Evolutionary conservation across 2,329 filamentous ascomycete genomes (phyloP).

Genomic region (Aspergillus ruber): DNA sequence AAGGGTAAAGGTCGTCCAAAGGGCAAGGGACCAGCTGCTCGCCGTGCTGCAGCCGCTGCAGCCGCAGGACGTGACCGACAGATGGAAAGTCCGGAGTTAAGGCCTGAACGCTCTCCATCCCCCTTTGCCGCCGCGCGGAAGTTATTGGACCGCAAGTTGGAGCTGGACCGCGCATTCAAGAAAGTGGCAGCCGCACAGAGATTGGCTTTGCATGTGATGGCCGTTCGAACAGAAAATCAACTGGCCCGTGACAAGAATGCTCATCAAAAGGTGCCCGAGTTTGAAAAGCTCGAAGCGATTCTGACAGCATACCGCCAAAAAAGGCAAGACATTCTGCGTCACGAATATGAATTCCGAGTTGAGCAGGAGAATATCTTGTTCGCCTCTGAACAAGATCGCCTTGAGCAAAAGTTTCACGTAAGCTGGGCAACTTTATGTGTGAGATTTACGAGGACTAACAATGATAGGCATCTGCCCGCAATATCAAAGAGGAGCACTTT

Average conservation of each 20-base stretch:
- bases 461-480: conserved; percentile 18
- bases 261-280: conserved; percentile 36
- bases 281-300: conserved; percentile 27
- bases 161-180: conserved; percentile 37
- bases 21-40: neutral
- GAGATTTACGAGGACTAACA: neutral
- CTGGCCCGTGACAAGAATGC: conserved; percentile 36
- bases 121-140: conserved; percentile 31
- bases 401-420: conserved; percentile 29
- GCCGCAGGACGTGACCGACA: neutral
- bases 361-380: conserved; percentile 23
- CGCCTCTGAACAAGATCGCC: conserved; percentile 24
- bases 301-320: conserved; percentile 23
- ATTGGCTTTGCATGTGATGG: conserved; percentile 34
- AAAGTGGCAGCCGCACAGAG: conserved; percentile 36
- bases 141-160: conserved; percentile 36
- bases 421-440: conserved; percentile 3
- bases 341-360: conserved; percentile 28
- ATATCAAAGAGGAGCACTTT: conserved; percentile 33
- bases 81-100: conserved; percentile 12
- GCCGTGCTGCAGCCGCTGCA: neutral
- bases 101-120: conserved; percentile 28
- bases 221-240: conserved; percentile 31
- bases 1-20: conserved; percentile 2
- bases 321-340: conserved; percentile 22